These are phyloP conservation scores for Suhomyces panamericanus DNA, from an alignment of 1,139 yeast genomes.

Conservation along the genomic window DNA sequence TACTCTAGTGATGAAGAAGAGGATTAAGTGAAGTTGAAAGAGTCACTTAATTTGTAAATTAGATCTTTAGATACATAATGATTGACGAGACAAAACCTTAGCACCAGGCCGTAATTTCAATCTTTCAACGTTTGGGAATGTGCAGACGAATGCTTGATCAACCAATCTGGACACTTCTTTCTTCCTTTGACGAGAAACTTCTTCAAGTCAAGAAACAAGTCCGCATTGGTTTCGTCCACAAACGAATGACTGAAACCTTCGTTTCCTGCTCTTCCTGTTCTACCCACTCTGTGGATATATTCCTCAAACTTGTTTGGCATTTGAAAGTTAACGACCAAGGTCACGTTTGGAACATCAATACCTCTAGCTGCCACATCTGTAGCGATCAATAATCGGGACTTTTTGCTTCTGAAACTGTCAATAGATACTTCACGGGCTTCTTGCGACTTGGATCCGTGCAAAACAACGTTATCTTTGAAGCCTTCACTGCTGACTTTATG, in stretches of 20 bases:
- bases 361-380: constrained; percentile 98
- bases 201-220: constrained; percentile 52
- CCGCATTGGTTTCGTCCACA: constrained; percentile 57
- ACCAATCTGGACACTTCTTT: constrained; percentile 54
- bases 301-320: constrained; percentile 73
- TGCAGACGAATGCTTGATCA: constrained; percentile 34
- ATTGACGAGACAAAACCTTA: background rate
- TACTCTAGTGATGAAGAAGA: constrained; percentile 20
- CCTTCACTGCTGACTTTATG: constrained; percentile 48
- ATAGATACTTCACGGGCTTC: constrained; percentile 84
- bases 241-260: constrained; percentile 76
- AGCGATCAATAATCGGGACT: constrained; percentile 67
- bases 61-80: background rate
- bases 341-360: constrained; percentile 78
- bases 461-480: constrained; percentile 50
- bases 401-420: constrained; percentile 58
- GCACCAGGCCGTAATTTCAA: constrained; percentile 4
- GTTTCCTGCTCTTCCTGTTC: constrained; percentile 95
- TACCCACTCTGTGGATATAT: constrained; percentile 90
- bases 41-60: background rate
- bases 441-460: constrained; percentile 89
- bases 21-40: background rate
- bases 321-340: constrained; percentile 82
- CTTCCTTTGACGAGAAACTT: constrained; percentile 50
- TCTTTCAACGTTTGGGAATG: constrained; percentile 18